Percentiles rank a stretch among this genome's conserved stretches.
phyloP scores from a whole-genome alignment of 116 monocot genomes.

The Iris pallida region DNA sequence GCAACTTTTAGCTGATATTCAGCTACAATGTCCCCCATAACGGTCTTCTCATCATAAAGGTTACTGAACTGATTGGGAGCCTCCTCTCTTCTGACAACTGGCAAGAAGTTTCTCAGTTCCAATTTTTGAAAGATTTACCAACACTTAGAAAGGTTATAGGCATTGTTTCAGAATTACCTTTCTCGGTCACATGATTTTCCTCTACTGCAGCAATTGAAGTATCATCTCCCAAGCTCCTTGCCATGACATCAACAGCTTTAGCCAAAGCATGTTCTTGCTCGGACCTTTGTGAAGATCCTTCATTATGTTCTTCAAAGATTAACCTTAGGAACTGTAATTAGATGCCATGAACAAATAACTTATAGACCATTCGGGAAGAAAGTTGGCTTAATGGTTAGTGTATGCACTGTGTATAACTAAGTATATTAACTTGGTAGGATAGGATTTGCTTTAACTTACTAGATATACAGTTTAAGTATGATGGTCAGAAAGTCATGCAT shows the following conservation, averaged over 20 bases:
- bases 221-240: slow-evolving; percentile 45
- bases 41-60: slow-evolving; percentile 14
- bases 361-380: neutral
- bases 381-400: no score
- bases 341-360: slow-evolving; percentile 5
- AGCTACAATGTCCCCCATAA: slow-evolving; percentile 10
- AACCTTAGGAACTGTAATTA: slow-evolving; percentile 55
- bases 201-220: slow-evolving; percentile 10
- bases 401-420: neutral
- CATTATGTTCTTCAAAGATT: slow-evolving; percentile 65
- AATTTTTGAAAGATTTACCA: slow-evolving; percentile 13
- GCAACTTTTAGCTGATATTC: slow-evolving; percentile 56
- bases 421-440: neutral
- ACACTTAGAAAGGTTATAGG: neutral
- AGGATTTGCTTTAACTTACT: no score
- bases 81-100: slow-evolving; percentile 22
- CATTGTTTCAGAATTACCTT: neutral
- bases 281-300: slow-evolving; percentile 35
- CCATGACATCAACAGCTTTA: slow-evolving; percentile 75
- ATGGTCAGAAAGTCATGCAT: no score
- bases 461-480: no score
- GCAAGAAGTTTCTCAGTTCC: slow-evolving; percentile 15
- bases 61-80: slow-evolving; percentile 5
- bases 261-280: slow-evolving; percentile 65
- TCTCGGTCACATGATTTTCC: slow-evolving; percentile 16